phyloP scores from a whole-genome alignment of 202 grass and related monocot species.

The Setaria italica region DNA sequence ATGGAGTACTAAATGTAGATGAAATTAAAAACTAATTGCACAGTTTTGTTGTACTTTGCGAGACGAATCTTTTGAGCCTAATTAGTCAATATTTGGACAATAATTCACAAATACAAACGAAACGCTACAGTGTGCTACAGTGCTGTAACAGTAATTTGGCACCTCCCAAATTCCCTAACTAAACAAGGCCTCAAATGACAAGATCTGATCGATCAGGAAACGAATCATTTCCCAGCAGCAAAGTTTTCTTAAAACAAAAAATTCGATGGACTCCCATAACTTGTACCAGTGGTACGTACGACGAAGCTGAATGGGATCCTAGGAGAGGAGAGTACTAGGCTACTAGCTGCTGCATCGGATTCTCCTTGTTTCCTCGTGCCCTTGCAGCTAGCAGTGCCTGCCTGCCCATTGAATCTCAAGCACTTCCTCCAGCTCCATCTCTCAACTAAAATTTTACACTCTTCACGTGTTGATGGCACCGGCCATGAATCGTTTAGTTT shows the following conservation, averaged over 20 bases:
- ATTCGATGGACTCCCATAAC: not conserved
- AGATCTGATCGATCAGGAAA: not conserved
- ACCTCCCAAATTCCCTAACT: too few species aligned
- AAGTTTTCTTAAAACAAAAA: not conserved
- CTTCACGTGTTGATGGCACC: slow-evolving; percentile 51
- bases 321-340: not conserved
- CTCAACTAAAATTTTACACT: not conserved
- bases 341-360: slow-evolving; percentile 41
- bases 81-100: too few species aligned
- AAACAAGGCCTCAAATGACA: too few species aligned
- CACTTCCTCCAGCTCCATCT: not conserved
- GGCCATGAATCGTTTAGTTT: slow-evolving; percentile 35
- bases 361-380: slow-evolving; percentile 36
- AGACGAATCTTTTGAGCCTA: too few species aligned
- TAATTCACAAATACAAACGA: too few species aligned
- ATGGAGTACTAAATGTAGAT: too few species aligned
- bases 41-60: too few species aligned
- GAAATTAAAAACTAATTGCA: too few species aligned
- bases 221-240: not conserved
- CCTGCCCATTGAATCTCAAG: not conserved
- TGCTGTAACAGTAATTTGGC: too few species aligned
- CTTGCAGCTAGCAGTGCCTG: not conserved
- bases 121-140: too few species aligned
- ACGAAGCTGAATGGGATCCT: slow-evolving; percentile 1
- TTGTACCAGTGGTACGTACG: not conserved